These are phyloP conservation scores for Botrytis squamosa DNA, from an alignment of 2,329 filamentous ascomycete genomes.

Conservation along the genomic window DNA sequence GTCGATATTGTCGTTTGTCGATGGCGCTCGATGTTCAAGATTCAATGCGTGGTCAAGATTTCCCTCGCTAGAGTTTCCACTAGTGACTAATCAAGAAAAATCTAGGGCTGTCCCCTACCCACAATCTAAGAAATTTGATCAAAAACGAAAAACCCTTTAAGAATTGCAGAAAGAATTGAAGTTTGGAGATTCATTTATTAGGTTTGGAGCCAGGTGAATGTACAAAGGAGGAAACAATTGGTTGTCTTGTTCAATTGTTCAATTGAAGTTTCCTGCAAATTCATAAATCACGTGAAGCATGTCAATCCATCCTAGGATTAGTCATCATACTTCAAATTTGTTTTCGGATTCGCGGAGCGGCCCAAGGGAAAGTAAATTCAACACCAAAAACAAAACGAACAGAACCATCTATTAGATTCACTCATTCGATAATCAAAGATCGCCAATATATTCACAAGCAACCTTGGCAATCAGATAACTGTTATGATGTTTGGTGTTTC, in stretches of 20 bases:
- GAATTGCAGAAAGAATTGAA: not conserved
- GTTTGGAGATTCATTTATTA: not conserved
- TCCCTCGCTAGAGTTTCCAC: conserved; percentile 1
- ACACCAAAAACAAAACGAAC: not conserved
- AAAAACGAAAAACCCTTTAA: not conserved
- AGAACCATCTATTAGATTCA: not conserved
- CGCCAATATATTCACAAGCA: not conserved
- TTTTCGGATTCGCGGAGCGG: not conserved
- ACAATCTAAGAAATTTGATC: not conserved
- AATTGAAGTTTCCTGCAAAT: not conserved
- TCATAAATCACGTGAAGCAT: not conserved
- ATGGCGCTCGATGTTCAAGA: conserved; percentile 12
- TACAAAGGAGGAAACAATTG: not conserved
- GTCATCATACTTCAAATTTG: not conserved
- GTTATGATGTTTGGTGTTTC: not conserved
- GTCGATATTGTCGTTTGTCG: conserved; percentile 36
- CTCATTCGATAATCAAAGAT: not conserved
- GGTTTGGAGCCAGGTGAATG: not conserved
- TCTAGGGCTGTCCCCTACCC: conserved; percentile 1
- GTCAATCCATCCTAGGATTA: not conserved
- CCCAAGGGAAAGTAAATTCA: not conserved
- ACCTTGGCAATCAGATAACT: not conserved
- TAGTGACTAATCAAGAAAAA: conserved; percentile 3
- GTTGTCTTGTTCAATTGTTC: not conserved
- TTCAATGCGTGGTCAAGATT: conserved; percentile 2